Conservation (phyloP, 305 asterid genomes). For the Solanum hybrid region DNA sequence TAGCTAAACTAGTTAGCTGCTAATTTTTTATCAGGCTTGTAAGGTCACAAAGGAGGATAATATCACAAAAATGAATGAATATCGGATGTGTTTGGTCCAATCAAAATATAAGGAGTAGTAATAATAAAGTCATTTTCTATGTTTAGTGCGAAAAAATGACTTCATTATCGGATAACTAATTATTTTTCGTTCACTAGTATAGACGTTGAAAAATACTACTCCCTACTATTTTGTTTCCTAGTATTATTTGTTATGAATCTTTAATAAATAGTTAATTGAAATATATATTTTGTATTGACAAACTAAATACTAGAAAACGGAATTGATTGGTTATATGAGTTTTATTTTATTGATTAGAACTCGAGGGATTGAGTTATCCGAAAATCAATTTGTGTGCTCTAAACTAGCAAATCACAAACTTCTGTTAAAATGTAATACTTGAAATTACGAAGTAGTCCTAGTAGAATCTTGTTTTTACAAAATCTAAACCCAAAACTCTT, state of each 20-base stretch:
- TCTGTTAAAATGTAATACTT: too few species aligned
- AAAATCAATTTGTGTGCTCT: not conserved
- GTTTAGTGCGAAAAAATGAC: not conserved
- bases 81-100: not conserved
- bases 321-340: not conserved
- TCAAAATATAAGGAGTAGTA: not conserved
- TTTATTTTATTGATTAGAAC: too few species aligned
- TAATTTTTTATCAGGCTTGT: not conserved
- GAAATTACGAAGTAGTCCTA: not conserved
- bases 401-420: not conserved
- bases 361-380: not conserved
- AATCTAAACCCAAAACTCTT: not conserved
- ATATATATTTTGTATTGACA: not conserved
- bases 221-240: not conserved
- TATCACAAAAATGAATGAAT: not conserved
- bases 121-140: not conserved
- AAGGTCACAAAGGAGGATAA: not conserved
- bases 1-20: not conserved
- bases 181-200: not conserved
- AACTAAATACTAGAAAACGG: not conserved
- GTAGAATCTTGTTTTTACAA: not conserved
- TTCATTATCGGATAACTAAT: not conserved
- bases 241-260: not conserved
- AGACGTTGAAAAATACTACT: too few species aligned
- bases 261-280: too few species aligned